Evolutionary conservation across 208 protist species (phyloP).

Genomic region (Porcisia hertigi): DNA sequence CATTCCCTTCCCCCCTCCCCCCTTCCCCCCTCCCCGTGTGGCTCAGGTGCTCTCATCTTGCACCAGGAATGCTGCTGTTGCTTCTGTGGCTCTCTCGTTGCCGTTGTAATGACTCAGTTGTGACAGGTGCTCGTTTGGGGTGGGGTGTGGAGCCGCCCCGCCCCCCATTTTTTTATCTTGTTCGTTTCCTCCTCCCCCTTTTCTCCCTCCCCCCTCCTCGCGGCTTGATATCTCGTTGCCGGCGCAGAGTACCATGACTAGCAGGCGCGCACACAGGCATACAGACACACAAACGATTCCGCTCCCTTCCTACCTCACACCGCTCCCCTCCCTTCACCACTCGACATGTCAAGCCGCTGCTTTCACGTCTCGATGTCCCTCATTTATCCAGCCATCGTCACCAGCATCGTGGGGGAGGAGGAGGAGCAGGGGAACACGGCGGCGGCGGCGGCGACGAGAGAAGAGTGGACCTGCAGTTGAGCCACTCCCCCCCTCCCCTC

Average conservation of each 20-base stretch:
- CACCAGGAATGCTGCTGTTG: not conserved
- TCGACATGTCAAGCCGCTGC: no score
- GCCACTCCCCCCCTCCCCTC: no score
- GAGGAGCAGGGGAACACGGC: no score
- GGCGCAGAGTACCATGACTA: not conserved
- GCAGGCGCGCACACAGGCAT: not conserved
- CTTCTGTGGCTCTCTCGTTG: not conserved
- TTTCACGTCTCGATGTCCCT: no score
- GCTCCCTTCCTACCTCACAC: not conserved
- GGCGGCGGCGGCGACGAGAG: no score
- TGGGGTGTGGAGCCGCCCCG: not conserved
- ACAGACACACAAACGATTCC: not conserved
- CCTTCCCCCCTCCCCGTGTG: not conserved
- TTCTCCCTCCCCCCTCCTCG: not conserved
- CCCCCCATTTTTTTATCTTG: no score
- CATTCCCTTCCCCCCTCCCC: not conserved
- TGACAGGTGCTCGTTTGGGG: no score
- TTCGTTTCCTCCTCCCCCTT: conserved; percentile 1
- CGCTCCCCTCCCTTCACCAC: no score
- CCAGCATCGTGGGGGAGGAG: no score
- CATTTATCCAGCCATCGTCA: no score
- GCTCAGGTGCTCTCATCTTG: not conserved
- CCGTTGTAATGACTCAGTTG: no score
- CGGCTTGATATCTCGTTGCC: not conserved
- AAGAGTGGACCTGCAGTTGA: no score